Evolutionary conservation across 225 moss, liverwort and hornwort genomes (phyloP).

Genomic region (Physcomitrellopsis africana): DNA sequence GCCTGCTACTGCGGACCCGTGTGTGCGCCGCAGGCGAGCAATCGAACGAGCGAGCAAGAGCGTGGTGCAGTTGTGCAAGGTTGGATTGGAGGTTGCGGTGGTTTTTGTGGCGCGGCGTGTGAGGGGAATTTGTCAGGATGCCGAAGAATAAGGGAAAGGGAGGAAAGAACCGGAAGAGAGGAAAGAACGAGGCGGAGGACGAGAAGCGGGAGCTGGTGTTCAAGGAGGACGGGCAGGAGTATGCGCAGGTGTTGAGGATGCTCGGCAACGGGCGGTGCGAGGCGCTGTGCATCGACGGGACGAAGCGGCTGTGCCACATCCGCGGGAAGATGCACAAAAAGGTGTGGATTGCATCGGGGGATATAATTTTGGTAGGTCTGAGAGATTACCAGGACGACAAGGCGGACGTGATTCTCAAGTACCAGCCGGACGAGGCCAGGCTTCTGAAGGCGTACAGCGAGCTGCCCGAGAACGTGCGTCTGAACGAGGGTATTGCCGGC

Average conservation of each 20-base stretch:
- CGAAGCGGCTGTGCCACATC: constrained; percentile 69
- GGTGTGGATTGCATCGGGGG: constrained; percentile 77
- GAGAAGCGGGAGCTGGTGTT: constrained; percentile 78
- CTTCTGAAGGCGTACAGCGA: constrained; percentile 62
- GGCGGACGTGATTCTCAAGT: constrained; percentile 67
- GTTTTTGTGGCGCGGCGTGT: background rate
- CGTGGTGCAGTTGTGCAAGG: too few species aligned
- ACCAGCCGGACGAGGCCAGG: constrained; percentile 61
- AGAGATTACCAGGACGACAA: constrained; percentile 71
- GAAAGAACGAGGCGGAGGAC: constrained; percentile 77
- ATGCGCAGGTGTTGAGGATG: constrained; percentile 71
- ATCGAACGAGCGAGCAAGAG: too few species aligned
- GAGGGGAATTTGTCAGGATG: constrained; percentile 28
- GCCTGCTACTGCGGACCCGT: background rate
- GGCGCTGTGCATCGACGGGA: constrained; percentile 73
- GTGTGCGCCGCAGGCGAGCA: background rate
- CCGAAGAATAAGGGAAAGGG: constrained; percentile 84
- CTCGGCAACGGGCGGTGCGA: constrained; percentile 73
- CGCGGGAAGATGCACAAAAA: constrained; percentile 80
- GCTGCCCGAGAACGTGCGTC: constrained; percentile 67
- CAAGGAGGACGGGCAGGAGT: constrained; percentile 78
- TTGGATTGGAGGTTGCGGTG: too few species aligned
- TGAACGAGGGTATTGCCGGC: constrained; percentile 75
- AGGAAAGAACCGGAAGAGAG: constrained; percentile 78
- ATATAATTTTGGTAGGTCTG: constrained; percentile 64